A percentile compares a stretch with the other conserved stretches of the same genome.
These are phyloP conservation scores for Cylindrotheca closterium DNA, from an alignment of 108 stramenopile genomes.

Conservation along the genomic window DNA sequence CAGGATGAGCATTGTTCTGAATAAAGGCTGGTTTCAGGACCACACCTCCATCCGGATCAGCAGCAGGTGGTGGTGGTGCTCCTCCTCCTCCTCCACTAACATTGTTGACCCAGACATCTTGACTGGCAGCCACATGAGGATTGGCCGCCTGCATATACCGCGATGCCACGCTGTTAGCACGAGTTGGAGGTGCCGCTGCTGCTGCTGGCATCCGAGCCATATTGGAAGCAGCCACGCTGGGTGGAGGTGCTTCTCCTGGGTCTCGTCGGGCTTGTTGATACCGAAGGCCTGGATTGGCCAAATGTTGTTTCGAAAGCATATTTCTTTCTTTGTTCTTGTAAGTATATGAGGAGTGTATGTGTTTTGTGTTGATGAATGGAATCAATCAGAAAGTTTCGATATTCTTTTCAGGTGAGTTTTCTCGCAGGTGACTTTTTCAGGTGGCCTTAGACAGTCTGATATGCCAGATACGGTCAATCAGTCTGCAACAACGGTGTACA, in stretches of 20 bases:
- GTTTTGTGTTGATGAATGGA: too few relatives aligned
- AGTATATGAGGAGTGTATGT: background rate
- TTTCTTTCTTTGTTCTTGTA: background rate
- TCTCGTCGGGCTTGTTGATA: background rate
- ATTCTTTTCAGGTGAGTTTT: too few relatives aligned
- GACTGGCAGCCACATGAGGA: background rate
- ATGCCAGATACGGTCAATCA: too few relatives aligned
- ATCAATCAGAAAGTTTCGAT: too few relatives aligned
- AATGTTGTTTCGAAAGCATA: background rate
- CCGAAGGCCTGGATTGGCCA: background rate
- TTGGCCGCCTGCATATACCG: background rate
- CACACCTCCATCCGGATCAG: too few relatives aligned
- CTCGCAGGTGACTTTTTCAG: too few relatives aligned
- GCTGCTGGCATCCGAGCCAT: background rate
- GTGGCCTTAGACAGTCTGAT: too few relatives aligned
- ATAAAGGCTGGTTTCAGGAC: too few relatives aligned
- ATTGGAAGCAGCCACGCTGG: background rate
- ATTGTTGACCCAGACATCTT: background rate
- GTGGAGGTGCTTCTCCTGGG: background rate
- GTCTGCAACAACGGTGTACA: too few relatives aligned
- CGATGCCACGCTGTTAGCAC: background rate
- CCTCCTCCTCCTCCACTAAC: background rate
- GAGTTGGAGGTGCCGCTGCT: background rate
- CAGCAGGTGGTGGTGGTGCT: too few relatives aligned
- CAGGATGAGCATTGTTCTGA: too few relatives aligned